Percentiles rank a stretch among this genome's conserved stretches.
Evolutionary conservation across 2,329 filamentous ascomycete species (phyloP).

Genomic region (Phaeosphaeriaceae sp.): DNA sequence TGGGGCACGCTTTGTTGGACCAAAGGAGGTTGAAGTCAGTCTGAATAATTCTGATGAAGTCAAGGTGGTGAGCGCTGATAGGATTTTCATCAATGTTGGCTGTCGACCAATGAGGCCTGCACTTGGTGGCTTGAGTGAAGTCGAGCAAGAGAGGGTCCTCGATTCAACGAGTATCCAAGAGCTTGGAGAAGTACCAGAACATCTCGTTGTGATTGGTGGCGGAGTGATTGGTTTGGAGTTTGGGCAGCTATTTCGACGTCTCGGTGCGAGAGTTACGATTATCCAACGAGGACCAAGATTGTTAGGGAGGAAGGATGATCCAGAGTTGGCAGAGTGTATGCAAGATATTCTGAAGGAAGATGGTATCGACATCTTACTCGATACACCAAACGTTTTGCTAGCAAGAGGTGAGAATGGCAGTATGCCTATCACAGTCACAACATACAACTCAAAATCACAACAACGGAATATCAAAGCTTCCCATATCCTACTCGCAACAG

Average conservation of each 20-base stretch:
- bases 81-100: constrained; percentile 57
- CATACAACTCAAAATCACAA: constrained; percentile 10
- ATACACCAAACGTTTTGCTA: constrained; percentile 34
- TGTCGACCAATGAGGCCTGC: constrained; percentile 51
- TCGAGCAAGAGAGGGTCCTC: constrained; percentile 48
- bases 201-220: constrained; percentile 60
- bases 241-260: constrained; percentile 58
- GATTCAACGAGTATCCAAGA: constrained; percentile 59
- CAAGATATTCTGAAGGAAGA: constrained; percentile 55
- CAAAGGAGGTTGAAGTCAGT: constrained; percentile 42
- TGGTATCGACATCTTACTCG: constrained; percentile 53
- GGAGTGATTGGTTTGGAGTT: constrained; percentile 63
- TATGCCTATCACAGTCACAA: constrained; percentile 32
- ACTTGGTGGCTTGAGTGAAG: constrained; percentile 47
- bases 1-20: constrained; percentile 52
- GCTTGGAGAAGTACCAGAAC: constrained; percentile 53
- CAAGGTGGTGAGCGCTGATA: constrained; percentile 43
- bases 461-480: constrained; percentile 51
- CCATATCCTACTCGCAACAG: constrained; percentile 59
- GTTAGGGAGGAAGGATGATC: constrained; percentile 54
- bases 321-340: constrained; percentile 55
- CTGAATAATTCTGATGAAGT: constrained; percentile 35
- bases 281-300: constrained; percentile 54
- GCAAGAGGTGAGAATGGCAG: constrained; percentile 18
- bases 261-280: constrained; percentile 59